phyloP scores from a whole-genome alignment of 2,329 filamentous ascomycete genomes.

The Ophiostoma quercus region DNA sequence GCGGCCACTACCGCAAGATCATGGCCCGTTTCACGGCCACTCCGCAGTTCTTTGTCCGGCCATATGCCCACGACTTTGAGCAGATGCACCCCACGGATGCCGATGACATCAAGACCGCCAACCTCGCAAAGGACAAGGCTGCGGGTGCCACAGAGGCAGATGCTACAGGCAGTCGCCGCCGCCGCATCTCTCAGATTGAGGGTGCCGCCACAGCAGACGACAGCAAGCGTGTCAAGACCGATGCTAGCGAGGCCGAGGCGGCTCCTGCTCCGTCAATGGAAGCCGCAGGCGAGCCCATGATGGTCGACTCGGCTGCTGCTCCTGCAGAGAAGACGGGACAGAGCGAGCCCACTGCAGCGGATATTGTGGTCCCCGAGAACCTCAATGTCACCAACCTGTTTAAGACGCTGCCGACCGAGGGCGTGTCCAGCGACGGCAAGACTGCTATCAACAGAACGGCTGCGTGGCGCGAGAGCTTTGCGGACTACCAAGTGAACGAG shows the following conservation, averaged over 20 bases:
- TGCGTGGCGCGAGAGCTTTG: constrained; percentile 24
- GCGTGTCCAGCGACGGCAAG: background rate
- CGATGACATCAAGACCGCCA: constrained; percentile 52
- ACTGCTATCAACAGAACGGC: constrained; percentile 26
- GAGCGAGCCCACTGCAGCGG: background rate
- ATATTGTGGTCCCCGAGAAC: background rate
- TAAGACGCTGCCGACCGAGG: constrained; percentile 6
- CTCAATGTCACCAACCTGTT: constrained; percentile 24
- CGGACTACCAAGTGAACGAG: constrained; percentile 23
- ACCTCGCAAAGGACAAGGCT: background rate
- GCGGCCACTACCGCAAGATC: constrained; percentile 81
- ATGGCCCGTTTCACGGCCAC: constrained; percentile 64
- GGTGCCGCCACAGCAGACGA: constrained; percentile 34
- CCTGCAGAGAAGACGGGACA: background rate
- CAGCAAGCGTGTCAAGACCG: constrained; percentile 41
- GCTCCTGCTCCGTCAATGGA: background rate
- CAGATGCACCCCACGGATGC: constrained; percentile 88
- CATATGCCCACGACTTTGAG: constrained; percentile 65
- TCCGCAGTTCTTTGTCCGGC: constrained; percentile 62
- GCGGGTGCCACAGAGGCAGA: background rate
- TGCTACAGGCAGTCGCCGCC: constrained; percentile 6
- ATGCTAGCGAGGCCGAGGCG: background rate
- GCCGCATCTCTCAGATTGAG: constrained; percentile 12
- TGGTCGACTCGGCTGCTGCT: constrained; percentile 2
- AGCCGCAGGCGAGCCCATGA: constrained; percentile 11